Base-by-base conservation (phyloP, 2,329 filamentous ascomycete species). In the Fonsecaea pedrosoi region DNA sequence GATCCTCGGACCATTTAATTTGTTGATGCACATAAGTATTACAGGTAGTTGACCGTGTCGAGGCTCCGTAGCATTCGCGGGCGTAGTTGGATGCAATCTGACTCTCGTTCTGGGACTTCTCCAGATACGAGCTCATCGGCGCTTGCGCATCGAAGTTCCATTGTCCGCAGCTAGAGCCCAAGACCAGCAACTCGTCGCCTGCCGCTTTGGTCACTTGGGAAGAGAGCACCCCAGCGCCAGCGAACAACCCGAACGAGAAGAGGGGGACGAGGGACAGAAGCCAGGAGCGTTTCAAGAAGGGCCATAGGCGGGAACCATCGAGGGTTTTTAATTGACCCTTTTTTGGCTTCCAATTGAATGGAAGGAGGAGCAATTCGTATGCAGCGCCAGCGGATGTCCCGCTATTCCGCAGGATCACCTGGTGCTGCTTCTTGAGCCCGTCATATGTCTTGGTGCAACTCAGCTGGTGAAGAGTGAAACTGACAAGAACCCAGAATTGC, bases 341-440 rank as follows among this genome's bases (percentile, higher is more conserved):
- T 45, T n/a, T 15, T 18, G 6, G 15, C n/a, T 15, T 18, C 40
- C 40, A 45, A n/a, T 5, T 18, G 40, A 45, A 45, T 7, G 40
- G 40, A 13, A 45, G 40, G 18, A 18, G n/a, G 40, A 45, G 40
- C 40, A 45, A 45, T 45, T 45, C 45, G 30, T 70, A 71, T 18
- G 66, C 56, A 25, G 70, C 66, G 48, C 55, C 57, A 12, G 45
- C 60, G 5, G 70, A 54, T 62, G 70, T 13, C 35, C 73, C 67
- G 1, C 72, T 72, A 56, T 78, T 79, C 4, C 76, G 74, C 13
- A 79, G 68, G 10, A 78, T 73, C 0, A 75, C 70, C 64, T 79
- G 77, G 38, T 73, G 71, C 45, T 77, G 76, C 50, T 78, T 73
- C 35, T 77, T 70, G 2, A 77, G 21, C 7, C 70, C 75, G 60